Conservation (phyloP, 495 filamentous ascomycete species). For the Xeromyces bisporus region DNA sequence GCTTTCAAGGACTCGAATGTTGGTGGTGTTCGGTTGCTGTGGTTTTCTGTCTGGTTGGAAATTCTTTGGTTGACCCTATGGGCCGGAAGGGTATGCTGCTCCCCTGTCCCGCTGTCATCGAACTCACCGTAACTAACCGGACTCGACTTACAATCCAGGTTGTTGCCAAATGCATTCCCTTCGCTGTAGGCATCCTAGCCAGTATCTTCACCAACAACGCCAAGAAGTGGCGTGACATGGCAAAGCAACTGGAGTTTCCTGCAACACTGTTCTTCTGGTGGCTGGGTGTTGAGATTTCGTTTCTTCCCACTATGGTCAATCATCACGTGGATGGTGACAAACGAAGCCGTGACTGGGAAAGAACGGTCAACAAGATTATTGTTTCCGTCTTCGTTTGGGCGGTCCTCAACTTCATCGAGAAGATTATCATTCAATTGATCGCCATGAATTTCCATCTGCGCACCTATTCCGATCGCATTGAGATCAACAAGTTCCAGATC, state of each 20-base stretch:
- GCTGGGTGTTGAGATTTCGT: conserved; percentile 58
- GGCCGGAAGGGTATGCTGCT: conserved; percentile 45
- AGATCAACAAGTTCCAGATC: conserved; percentile 82
- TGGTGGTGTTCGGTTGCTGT: conserved; percentile 62
- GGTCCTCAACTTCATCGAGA: conserved; percentile 72
- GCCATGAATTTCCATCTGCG: conserved; percentile 82
- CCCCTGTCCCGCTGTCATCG: background rate
- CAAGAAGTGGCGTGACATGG: conserved; percentile 90
- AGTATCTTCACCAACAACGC: conserved; percentile 71
- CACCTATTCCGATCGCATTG: conserved; percentile 84
- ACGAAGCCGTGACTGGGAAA: conserved; percentile 50
- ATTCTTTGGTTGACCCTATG: conserved; percentile 87
- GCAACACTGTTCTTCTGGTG: conserved; percentile 85
- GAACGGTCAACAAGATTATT: conserved; percentile 71
- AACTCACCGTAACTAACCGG: background rate
- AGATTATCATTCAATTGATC: conserved; percentile 89
- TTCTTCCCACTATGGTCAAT: conserved; percentile 44
- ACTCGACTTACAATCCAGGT: conserved; percentile 30
- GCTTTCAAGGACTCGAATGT: conserved; percentile 46
- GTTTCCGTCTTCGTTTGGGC: conserved; percentile 65
- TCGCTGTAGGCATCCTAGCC: conserved; percentile 43
- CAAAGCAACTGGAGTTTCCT: conserved; percentile 70
- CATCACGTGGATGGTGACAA: conserved; percentile 48
- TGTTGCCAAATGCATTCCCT: conserved; percentile 57
- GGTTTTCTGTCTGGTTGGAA: conserved; percentile 93